Conservation (phyloP, 768 basidiomycete genomes). For the Suillus subluteus region DNA sequence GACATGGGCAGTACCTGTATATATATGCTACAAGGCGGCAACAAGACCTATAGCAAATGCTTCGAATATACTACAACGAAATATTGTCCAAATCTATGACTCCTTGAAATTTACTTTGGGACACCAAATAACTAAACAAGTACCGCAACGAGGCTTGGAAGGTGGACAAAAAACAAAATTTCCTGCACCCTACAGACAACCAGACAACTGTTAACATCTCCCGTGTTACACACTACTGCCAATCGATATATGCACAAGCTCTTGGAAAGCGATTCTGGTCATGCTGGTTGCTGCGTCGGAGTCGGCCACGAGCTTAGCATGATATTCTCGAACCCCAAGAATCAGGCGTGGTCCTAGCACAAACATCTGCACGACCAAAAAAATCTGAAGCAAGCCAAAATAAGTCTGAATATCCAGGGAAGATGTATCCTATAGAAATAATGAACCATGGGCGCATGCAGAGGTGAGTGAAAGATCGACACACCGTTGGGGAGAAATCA, state of each 20-base stretch:
- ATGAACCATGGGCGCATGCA: neutral
- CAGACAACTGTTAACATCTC: neutral
- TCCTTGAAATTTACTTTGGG: too few relatives aligned
- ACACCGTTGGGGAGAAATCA: too few relatives aligned
- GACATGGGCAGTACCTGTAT: too few relatives aligned
- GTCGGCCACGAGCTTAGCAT: neutral
- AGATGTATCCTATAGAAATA: neutral
- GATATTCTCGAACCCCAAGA: neutral
- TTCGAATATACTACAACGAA: too few relatives aligned
- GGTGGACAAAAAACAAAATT: too few relatives aligned
- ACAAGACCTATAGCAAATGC: too few relatives aligned
- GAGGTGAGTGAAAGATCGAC: neutral
- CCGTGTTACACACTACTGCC: neutral
- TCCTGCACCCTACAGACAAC: too few relatives aligned
- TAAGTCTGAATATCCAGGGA: too few relatives aligned
- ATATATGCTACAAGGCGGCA: too few relatives aligned
- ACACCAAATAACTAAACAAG: too few relatives aligned
- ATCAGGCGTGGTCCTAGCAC: neutral
- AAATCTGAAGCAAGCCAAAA: accelerated
- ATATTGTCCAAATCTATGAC: too few relatives aligned
- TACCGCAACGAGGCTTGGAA: too few relatives aligned
- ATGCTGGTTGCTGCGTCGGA: neutral
- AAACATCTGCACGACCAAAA: neutral
- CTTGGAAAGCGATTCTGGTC: neutral
- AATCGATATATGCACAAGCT: neutral